phyloP scores from a whole-genome alignment of 108 stramenopile genomes.

The Skeletonema tropicum region DNA sequence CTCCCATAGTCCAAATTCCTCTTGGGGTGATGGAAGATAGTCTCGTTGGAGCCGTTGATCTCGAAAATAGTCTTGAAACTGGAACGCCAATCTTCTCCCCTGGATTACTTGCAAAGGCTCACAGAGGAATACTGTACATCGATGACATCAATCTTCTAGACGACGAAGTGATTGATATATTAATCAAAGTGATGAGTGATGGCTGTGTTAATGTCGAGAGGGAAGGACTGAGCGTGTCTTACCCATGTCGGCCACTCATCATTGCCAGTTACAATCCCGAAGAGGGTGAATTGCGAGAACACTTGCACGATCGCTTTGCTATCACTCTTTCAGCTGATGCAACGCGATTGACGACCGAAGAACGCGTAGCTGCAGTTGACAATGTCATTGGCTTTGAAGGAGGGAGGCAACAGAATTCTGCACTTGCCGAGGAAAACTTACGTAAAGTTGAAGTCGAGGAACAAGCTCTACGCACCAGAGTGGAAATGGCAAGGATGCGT shows the following conservation, averaged over 20 bases:
- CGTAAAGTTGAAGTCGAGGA: slow-evolving; percentile 48
- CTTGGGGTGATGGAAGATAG: slow-evolving; percentile 77
- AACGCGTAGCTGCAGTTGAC: slow-evolving; percentile 60
- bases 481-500: slow-evolving; percentile 61
- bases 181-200: slow-evolving; percentile 61
- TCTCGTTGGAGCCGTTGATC: slow-evolving; percentile 67
- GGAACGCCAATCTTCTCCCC: slow-evolving; percentile 70
- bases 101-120: slow-evolving; percentile 68
- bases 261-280: slow-evolving; percentile 83
- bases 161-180: slow-evolving; percentile 60
- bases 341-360: slow-evolving; percentile 45
- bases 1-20: slow-evolving; percentile 75
- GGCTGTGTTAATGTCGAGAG: slow-evolving; percentile 64
- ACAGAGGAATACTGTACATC: slow-evolving; percentile 70
- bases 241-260: slow-evolving; percentile 67
- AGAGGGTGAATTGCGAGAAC: slow-evolving; percentile 74
- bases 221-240: slow-evolving; percentile 68
- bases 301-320: slow-evolving; percentile 74
- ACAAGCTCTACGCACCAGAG: slow-evolving; percentile 54
- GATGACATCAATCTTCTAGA: slow-evolving; percentile 82
- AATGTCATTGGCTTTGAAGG: slow-evolving; percentile 49
- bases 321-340: slow-evolving; percentile 64
- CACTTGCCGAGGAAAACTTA: slow-evolving; percentile 22
- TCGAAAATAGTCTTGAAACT: slow-evolving; percentile 59
- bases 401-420: slow-evolving; percentile 28